Evolutionary conservation across 441 rosid species (phyloP), one percentile per base, ranked within the genome.

Genomic region (Capsella rubella): DNA sequence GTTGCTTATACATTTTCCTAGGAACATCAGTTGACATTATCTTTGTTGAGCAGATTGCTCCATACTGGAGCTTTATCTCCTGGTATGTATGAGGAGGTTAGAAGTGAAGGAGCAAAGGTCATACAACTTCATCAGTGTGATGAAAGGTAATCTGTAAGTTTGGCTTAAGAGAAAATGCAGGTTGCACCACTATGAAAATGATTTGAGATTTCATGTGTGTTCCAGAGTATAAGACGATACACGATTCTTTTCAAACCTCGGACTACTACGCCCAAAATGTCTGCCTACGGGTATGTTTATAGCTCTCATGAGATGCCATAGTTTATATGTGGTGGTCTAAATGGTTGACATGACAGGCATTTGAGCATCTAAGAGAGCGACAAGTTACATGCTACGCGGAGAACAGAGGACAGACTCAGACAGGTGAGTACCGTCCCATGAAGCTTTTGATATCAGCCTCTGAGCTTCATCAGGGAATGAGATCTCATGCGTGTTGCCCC

Each of bases 61-160:
- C 39, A 56, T 95, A 57, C 72, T 92, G 81, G 99, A 95, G 82
- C 95, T 92, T 63, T 95, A 91, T 82, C 71, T 95, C 72, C 86
- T 95, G 58, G 93, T 90, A 32, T 92, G 89, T 83, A 91, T 90
- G 95, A 91, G 84, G 82, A 86, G 97, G 68, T 71, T 92, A 82
- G 99, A 95, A 86, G 83, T 81, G 69, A 91, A 91, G 77, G 98
- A 92, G 83, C 95, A 92, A 78, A 89, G 37, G 73, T 86, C 96
- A 8, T 91, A 93, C 80, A 93, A 88, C 86, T 91, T 91, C 81
- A 84, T 59, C 76, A 84, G 97, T 18, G 87, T 91, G 58, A 95
- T 95, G 94, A 89, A 89, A 91, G 99, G 96, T 92, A 49, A 68
- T 47, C 34, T 54, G 57, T 68, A 25, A 34, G n/a, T 61, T 46